These are phyloP conservation scores for Auriscalpium vulgare DNA, from an alignment of 768 basidiomycete genomes.

Conservation along the genomic window DNA sequence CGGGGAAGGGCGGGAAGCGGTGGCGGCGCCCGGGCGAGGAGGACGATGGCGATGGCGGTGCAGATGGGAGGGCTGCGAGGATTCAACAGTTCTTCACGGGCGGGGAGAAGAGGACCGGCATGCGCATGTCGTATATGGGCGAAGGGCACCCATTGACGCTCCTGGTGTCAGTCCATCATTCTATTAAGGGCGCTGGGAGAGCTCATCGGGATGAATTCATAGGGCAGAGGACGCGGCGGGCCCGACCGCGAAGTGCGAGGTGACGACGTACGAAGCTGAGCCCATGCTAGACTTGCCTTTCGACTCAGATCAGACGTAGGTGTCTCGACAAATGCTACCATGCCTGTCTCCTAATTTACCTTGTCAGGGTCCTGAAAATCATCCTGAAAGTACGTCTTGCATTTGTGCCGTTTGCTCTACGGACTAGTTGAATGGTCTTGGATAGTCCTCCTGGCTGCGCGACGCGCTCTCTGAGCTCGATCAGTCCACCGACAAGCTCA, in stretches of 20 bases:
- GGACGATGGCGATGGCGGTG: constrained; percentile 37
- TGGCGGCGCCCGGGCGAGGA: constrained; percentile 42
- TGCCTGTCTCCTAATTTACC: constrained; percentile 1
- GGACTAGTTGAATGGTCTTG: not conserved
- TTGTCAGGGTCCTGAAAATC: constrained; percentile 59
- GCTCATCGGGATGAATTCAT: not conserved
- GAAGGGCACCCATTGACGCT: constrained; percentile 71
- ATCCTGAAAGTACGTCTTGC: constrained; percentile 63
- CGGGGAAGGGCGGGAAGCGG: constrained; percentile 26
- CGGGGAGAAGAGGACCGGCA: constrained; percentile 62
- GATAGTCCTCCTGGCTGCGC: constrained; percentile 82
- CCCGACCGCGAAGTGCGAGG: constrained; percentile 82
- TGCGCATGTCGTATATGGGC: constrained; percentile 80
- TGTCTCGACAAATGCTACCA: constrained; percentile 6
- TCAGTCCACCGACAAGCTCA: constrained; percentile 77
- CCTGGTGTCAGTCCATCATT: constrained; percentile 53
- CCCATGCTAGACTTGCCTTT: constrained; percentile 75
- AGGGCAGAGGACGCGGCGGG: constrained; percentile 75
- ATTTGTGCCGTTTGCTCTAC: not conserved
- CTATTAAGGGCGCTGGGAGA: not conserved
- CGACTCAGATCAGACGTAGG: constrained; percentile 55
- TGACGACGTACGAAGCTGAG: constrained; percentile 80
- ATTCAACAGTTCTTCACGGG: constrained; percentile 55
- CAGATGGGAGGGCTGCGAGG: constrained; percentile 30
- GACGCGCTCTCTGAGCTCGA: constrained; percentile 91